These are phyloP conservation scores for Begonia peltatifolia DNA, from an alignment of 306 rosid genomes.

Conservation along the genomic window DNA sequence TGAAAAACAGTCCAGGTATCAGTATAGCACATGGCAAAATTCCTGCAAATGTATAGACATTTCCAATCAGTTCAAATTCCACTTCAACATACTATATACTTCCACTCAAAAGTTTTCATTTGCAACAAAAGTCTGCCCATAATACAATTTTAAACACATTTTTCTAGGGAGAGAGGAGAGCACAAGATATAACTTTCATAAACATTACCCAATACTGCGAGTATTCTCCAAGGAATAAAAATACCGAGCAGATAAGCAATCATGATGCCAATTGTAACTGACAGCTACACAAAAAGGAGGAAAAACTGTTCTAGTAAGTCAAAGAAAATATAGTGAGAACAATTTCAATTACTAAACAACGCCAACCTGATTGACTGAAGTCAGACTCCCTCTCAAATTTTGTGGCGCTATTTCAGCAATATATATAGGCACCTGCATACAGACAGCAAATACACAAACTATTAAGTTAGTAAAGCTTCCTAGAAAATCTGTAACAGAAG, in stretches of 20 bases:
- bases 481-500: conserved; percentile 9
- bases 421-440: conserved; percentile 69
- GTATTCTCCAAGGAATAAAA: conserved; percentile 86
- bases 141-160: not conserved
- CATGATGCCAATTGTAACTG: conserved; percentile 88
- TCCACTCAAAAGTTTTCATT: too few species aligned
- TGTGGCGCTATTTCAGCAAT: conserved; percentile 96
- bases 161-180: too few species aligned
- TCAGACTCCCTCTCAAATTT: conserved; percentile 70
- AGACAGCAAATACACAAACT: conserved; percentile 4
- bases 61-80: too few species aligned
- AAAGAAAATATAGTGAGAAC: conserved; percentile 1
- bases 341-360: conserved; percentile 3
- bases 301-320: not conserved
- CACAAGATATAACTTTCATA: conserved; percentile 3
- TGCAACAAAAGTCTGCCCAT: too few species aligned
- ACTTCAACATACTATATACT: too few species aligned
- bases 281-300: conserved; percentile 37
- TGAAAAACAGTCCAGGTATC: conserved; percentile 88
- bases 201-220: conserved; percentile 76
- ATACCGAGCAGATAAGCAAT: conserved; percentile 88
- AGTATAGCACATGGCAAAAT: conserved; percentile 68
- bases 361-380: conserved; percentile 79
- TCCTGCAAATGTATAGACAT: conserved; percentile 32
- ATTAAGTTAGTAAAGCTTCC: conserved; percentile 3